Evolutionary conservation across 192 early-diverging fungal genomes (phyloP), one percentile per base, ranked within the genome.

Genomic region (Podila epigama): DNA sequence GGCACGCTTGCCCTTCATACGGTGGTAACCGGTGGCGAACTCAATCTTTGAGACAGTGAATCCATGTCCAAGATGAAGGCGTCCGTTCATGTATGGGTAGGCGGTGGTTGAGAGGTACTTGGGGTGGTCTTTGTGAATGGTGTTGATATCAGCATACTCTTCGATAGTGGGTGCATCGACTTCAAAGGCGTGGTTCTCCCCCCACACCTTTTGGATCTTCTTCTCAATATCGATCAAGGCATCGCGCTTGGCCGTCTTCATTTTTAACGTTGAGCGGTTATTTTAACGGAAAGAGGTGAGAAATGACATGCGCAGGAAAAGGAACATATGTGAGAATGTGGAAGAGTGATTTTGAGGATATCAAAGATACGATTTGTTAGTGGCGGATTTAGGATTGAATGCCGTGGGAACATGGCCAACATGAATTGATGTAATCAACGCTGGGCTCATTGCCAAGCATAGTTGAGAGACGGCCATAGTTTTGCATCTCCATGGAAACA

Each of bases 61-160:
- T n/a, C 91, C 89, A 81, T 99, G 98, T 39, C 98, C 98, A 63
- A 98, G 79, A 68, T 99, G 98, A 31, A 99, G 86, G 55, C 87
- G 83, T 60, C 92, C 92, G 79, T 95, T 95, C 96, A 98, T 94
- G 84, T 99, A 99, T 50, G 98, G 98, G 70, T 92, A 99, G 2
- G 98, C 92, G 72, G 98, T 93, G 41, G 94, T 95, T n/a, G 89
- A 94, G 85, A 98, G 89, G 85, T 85, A 97, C 81, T 99, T 99
- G 57, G 94, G 95, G 60, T 90, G 83, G 39, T 84, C 83, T 32
- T 82, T 70, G 60, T 93, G 92, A 31, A 90, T 69, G 48, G 80
- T 72, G 18, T 63, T 57, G 41, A 61, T 59, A 31, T 82, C 75
- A 28, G 82, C 63, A n/a, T 85, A 56, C 68, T 88, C 85, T 56